Evolutionary conservation across 768 basidiomycete genomes (phyloP).

Genomic region (Mycena haematopus): DNA sequence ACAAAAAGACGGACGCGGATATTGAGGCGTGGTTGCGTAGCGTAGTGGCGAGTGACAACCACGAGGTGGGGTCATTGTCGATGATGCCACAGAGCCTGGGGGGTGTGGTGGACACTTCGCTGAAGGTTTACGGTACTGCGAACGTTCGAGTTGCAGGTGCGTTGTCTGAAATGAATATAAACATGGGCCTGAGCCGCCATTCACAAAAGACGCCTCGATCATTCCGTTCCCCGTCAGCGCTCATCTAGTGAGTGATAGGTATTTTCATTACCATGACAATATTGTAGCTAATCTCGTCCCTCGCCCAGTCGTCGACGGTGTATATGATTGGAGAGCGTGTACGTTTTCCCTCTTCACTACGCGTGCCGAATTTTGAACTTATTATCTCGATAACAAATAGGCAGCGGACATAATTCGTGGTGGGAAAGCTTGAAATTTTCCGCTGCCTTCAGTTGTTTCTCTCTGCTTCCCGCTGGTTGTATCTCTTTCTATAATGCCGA

Average conservation of each 20-base stretch:
- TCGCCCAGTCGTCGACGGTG: conserved; percentile 32
- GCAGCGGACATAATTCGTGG: conserved; percentile 31
- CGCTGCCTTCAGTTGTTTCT: neutral
- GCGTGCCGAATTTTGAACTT: neutral
- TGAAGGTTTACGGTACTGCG: conserved; percentile 43
- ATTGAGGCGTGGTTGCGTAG: conserved; percentile 36
- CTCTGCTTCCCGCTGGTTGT: neutral
- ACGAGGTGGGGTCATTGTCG: conserved; percentile 44
- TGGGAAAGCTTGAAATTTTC: neutral
- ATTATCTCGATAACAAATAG: neutral
- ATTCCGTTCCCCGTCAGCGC: conserved; percentile 43
- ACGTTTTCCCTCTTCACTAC: neutral
- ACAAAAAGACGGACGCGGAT: conserved; percentile 29
- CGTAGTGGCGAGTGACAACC: conserved; percentile 39
- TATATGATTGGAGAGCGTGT: conserved; percentile 42
- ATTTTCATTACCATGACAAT: neutral
- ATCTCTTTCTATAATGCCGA: neutral
- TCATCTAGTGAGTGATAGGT: conserved; percentile 34
- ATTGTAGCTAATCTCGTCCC: conserved; percentile 1
- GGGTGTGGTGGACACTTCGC: conserved; percentile 44
- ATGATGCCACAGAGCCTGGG: conserved; percentile 49
- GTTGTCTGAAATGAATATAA: neutral
- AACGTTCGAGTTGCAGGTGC: conserved; percentile 45
- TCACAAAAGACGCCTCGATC: conserved; percentile 37
- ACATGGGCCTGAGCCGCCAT: neutral